phyloP scores from a whole-genome alignment of 2,329 filamentous ascomycete species.

The Aureobasidium uvarum region DNA sequence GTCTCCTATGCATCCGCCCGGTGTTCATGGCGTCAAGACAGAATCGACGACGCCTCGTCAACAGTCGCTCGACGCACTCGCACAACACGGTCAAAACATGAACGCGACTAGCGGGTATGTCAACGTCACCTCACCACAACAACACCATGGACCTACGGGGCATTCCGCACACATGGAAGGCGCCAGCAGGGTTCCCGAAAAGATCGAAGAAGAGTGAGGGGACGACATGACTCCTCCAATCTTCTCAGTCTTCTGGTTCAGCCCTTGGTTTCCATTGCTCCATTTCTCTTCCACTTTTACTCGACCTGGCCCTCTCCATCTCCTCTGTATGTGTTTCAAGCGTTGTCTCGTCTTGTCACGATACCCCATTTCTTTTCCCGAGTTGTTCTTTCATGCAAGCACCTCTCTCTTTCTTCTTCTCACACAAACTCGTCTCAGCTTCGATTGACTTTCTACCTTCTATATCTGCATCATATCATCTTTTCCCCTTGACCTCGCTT shows the following conservation, averaged over 20 bases:
- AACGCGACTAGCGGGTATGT: not conserved
- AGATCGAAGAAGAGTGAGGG: slow-evolving; percentile 48
- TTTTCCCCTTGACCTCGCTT: not conserved
- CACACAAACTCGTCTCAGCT: not conserved
- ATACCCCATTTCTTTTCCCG: slow-evolving; percentile 15
- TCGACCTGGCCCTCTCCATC: not conserved
- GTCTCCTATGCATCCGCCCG: slow-evolving; percentile 40
- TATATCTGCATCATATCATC: too few species aligned
- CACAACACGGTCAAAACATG: not conserved
- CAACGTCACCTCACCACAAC: slow-evolving; percentile 29
- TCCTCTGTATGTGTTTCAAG: slow-evolving; percentile 12
- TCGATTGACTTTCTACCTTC: not conserved
- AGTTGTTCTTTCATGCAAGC: slow-evolving; percentile 2
- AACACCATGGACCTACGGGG: slow-evolving; percentile 30
- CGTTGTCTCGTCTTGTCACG: slow-evolving; percentile 19
- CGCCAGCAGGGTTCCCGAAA: slow-evolving; percentile 44
- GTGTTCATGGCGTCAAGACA: slow-evolving; percentile 12
- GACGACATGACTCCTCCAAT: slow-evolving; percentile 31
- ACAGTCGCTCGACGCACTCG: slow-evolving; percentile 12
- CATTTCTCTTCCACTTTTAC: not conserved
- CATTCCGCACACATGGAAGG: slow-evolving; percentile 40
- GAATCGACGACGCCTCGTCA: slow-evolving; percentile 12
- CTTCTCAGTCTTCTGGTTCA: not conserved
- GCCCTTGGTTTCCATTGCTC: not conserved
- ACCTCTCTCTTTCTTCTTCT: not conserved